Base-by-base conservation (phyloP, 768 basidiomycete genomes). In the Paxillus involutus region DNA sequence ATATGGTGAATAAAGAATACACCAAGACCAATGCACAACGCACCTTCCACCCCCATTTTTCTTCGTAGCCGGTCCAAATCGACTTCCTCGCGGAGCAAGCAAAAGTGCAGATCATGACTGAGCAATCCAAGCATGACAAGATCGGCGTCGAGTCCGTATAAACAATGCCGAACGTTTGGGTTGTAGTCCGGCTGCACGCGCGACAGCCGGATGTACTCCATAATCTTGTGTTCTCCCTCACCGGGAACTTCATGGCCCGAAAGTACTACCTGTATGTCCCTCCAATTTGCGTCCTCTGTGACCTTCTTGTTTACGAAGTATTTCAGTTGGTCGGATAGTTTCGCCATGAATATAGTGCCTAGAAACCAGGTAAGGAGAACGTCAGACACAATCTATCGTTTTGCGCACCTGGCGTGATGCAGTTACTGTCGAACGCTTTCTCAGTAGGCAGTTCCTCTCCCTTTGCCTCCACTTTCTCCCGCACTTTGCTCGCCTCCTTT, bases 231-330 rank as follows among this genome's bases (percentile, higher is more conserved):
- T 69, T 99, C 97, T 55, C 97, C 97, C 73, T 99, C 97, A 60
- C 97, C 97, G 0, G 97, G 97, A 3, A 98, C 95, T 63, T 99
- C 96, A 70, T 98, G 94, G 12, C 97, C 97, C 26, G 93, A 96
- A 36, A 99, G 78, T 39, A 99, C 91, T 21, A 98, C 94, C 65
- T 94, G 80, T 40, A 98, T 84, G 51, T 88, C 82, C 55, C 91
- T 78, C 97, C 97, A 99, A 69, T 94, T 88, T 2, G 97, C 83
- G 71, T 99, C 97, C 68, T 98, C 97, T 0, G 87, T 84, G 32
- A 98, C 96, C 80, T 98, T 96, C 83, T 98, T 98, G 73, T 94
- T 94, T 59, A 99, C 80, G 61, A 98, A 99, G 71, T 99, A 99
- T 37, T 87, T 87, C 58, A 99, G 78, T 66, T 98, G 96, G 35